Base-by-base conservation (phyloP, 139 green algal species). In the Chlorella sp. region DNA sequence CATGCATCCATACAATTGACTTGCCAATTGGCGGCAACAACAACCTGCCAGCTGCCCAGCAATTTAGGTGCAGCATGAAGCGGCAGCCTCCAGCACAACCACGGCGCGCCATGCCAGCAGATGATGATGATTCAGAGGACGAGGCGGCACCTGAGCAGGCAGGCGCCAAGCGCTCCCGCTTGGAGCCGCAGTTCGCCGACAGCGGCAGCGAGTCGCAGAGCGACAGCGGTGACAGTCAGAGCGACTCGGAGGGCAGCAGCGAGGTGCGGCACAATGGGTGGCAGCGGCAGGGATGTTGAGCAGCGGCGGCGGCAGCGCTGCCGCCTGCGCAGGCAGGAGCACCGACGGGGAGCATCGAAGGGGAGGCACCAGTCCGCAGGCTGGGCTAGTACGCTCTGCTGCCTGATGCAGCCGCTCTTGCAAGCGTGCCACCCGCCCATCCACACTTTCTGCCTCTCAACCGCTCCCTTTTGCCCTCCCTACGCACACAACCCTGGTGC, bases 161-260 rank as follows among this genome's bases (percentile, higher is more conserved):
- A 3, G 42, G 30, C 28, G 30, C 30, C 7, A 85, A 85, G 79
- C 42, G 79, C 30, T 7, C 19, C 0, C 79, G 79, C 42, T 68
- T 68, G 79, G 79, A 40, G 79, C 42, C 79, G 42, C 42, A 85
- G 14, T 68, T 68, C 48, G 57, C 36, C 3, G 34, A 40, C 83
- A 78, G 36, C 80, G 57, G 28, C n/a, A 48, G 48, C 53, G 81
- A 42, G 16, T 48, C 57, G 11, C 57, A 86, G 34, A 37, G n/a
- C 30, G 39, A 88, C 57, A 86, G 82, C 34, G 82, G 82, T 21
- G 57, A 86, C 60, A 86, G 82, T 34, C 82, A 86, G 82, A 88
- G 83, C 64, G 83, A 79, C 83, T 79, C 36, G 19, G 71, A 83
- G 11, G 42, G 26, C 18, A 71, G 48, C 69, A 82, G 71, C 71